Conservation (phyloP, 2,329 filamentous ascomycete species). For the Didymella segeticola region DNA sequence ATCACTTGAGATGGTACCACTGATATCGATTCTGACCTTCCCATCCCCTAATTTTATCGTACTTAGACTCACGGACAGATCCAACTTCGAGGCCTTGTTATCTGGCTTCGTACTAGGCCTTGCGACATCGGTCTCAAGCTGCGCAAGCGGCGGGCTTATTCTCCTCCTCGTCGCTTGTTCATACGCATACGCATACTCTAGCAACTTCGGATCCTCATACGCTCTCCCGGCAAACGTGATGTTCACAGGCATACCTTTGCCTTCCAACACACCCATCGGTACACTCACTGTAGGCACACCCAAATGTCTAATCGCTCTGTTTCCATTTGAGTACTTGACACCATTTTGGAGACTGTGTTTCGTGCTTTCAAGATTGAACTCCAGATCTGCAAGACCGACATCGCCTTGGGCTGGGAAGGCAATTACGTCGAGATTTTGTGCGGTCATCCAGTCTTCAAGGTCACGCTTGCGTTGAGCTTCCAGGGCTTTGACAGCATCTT, state of each 20-base stretch:
- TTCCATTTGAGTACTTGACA: conserved; percentile 62
- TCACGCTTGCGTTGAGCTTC: conserved; percentile 58
- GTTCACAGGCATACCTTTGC: conserved; percentile 60
- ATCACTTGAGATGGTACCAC: conserved; percentile 2
- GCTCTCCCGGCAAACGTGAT: conserved; percentile 60
- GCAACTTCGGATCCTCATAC: conserved; percentile 53
- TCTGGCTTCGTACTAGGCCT: background rate
- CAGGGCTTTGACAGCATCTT: conserved; percentile 53
- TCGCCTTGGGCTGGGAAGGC: conserved; percentile 61
- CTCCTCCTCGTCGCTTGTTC: conserved; percentile 26
- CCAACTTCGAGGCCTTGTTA: background rate
- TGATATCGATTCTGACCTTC: background rate
- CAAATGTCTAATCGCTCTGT: conserved; percentile 60
- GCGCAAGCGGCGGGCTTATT: conserved; percentile 16
- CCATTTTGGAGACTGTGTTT: conserved; percentile 57
- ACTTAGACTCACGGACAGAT: conserved; percentile 1
- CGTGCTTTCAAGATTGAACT: conserved; percentile 44
- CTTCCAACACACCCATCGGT: conserved; percentile 59
- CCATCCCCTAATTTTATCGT: background rate
- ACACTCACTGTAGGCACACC: conserved; percentile 63
- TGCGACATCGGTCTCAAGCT: conserved; percentile 22
- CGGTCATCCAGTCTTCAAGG: conserved; percentile 61
- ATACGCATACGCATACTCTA: conserved; percentile 32
- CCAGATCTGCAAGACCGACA: conserved; percentile 57
- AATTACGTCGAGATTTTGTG: conserved; percentile 52